A percentile compares a stretch with the other conserved stretches of the same genome.
phyloP scores from a whole-genome alignment of 805 yeast genomes.

The Isabelozyma rhagii region DNA sequence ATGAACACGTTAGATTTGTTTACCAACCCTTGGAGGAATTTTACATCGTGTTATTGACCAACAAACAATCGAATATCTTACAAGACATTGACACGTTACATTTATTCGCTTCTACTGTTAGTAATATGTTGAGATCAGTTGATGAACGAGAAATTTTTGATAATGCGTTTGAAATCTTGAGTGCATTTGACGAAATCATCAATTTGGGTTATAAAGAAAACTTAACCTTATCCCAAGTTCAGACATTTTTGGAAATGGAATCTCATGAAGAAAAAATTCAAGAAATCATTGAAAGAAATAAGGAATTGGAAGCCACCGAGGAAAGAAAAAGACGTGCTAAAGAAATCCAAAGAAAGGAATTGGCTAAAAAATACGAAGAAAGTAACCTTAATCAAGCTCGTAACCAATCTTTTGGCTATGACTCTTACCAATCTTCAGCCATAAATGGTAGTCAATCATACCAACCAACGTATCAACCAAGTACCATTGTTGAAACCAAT shows the following conservation, averaged over 20 bases:
- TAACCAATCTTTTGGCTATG: constrained; percentile 20
- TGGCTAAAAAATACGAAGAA: constrained; percentile 60
- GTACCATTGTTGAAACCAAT: constrained; percentile 18
- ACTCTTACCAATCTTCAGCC: constrained; percentile 11
- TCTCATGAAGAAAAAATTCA: constrained; percentile 98
- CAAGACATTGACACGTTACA: constrained; percentile 94
- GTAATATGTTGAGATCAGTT: constrained; percentile 63
- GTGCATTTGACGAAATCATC: constrained; percentile 93
- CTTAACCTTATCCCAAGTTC: constrained; percentile 74
- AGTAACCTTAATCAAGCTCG: constrained; percentile 10
- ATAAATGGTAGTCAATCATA: constrained; percentile 13
- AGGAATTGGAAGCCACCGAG: constrained; percentile 94
- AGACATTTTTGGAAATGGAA: constrained; percentile 92
- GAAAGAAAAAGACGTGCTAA: constrained; percentile 95
- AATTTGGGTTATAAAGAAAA: constrained; percentile 88
- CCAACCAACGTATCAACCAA: constrained; percentile 28
- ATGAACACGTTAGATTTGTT: constrained; percentile 85
- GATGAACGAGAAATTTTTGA: constrained; percentile 83
- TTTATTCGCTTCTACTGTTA: constrained; percentile 76
- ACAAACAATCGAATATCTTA: constrained; percentile 83
- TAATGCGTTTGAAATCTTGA: constrained; percentile 81
- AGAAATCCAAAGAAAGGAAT: constrained; percentile 78
- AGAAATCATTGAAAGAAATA: constrained; percentile 94
- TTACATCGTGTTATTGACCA: constrained; percentile 86
- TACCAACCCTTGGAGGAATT: constrained; percentile 95